phyloP scores from a whole-genome alignment of 306 rosid species.

The Trifolium subterraneum region DNA sequence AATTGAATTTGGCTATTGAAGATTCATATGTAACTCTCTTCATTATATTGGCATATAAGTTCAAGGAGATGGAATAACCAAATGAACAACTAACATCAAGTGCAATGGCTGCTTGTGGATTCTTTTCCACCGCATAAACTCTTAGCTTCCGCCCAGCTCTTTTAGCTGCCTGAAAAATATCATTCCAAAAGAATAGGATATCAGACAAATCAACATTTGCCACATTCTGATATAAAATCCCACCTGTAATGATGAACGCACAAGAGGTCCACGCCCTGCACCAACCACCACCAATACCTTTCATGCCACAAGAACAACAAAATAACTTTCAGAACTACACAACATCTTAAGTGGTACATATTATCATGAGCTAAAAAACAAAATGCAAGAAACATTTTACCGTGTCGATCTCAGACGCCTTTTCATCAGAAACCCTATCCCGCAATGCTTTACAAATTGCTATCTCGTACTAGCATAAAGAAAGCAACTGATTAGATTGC shows the following conservation, averaged over 20 bases:
- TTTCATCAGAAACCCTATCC: conserved; percentile 71
- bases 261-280: conserved; percentile 87
- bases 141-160: conserved; percentile 67
- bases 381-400: conserved; percentile 47
- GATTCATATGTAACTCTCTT: background rate
- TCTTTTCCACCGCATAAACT: conserved; percentile 84
- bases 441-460: conserved; percentile 67
- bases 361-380: conserved; percentile 5
- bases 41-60: background rate
- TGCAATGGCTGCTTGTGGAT: conserved; percentile 78
- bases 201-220: background rate
- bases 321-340: background rate
- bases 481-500: conserved; percentile 3
- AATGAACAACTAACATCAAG: conserved; percentile 32
- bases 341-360: conserved; percentile 15
- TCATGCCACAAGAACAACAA: conserved; percentile 4
- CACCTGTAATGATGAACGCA: conserved; percentile 71
- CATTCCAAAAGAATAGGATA: background rate
- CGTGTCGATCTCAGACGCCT: conserved; percentile 49
- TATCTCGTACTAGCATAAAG: conserved; percentile 61
- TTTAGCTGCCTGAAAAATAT: conserved; percentile 61
- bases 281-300: conserved; percentile 48
- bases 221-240: conserved; percentile 8
- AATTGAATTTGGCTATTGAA: background rate
- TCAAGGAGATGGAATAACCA: background rate